Evolutionary conservation across 176 grass and related monocot species (phyloP), one percentile per base, ranked within the genome.

Genomic region (Paspalum notatum): DNA sequence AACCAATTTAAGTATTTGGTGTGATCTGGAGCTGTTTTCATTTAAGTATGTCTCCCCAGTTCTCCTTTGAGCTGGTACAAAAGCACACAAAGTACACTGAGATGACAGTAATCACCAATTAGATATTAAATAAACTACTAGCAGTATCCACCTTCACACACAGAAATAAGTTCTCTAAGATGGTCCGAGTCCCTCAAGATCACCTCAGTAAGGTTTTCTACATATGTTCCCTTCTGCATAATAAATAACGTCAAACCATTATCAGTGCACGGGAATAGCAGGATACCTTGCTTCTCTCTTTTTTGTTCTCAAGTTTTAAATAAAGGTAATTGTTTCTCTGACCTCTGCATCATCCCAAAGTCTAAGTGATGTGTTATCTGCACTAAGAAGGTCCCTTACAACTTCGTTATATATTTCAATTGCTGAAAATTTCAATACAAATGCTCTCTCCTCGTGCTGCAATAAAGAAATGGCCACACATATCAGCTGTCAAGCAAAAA

Each of bases 321-420:
- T 68, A 65, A 27, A 79, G 66, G 5, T 12, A 58, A 62, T 55
- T 50, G 20, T 43, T 87, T 9, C 49, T 21, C 75, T 91, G 40
- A 97, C 94, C 94, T 97, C 94, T 14, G 91, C 75, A 76, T 97
- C 94, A 87, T 97, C 91, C 84, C 92, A 93, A 78, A 97, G 89
- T 81, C 91, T 88, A 85, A 94, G 87, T 74, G 87, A 88, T 79
- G 64, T 81, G 58, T 18, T 84, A 45, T 93, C 89, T 54, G 84
- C 68, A 84, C 84, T 91, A 66, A 97, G 87, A 47, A 97, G 90
- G 91, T 97, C 94, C 69, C 86, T 93, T 37, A 94, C 94, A 60
- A 89, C 87, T 91, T 97, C 94, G 20, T 97, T 97, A 58, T 97
- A 97, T 83, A 97, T 97, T 90, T 93, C 91, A 47, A 97, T 90